These are phyloP conservation scores for Thraustotheca clavata DNA, from an alignment of 352 stramenopile species.

Conservation along the genomic window DNA sequence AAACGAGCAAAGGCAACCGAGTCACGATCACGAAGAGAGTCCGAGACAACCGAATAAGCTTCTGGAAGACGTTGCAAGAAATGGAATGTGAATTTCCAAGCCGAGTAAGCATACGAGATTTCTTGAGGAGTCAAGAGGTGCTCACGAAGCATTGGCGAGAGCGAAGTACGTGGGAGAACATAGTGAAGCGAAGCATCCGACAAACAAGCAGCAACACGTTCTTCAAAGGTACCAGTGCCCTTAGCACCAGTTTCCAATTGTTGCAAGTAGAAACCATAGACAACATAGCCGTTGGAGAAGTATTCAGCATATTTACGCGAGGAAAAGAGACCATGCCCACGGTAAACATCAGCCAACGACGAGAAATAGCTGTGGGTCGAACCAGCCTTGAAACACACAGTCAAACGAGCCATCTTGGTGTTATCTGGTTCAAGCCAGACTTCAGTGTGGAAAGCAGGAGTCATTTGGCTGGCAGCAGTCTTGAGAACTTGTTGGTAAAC, in stretches of 20 bases:
- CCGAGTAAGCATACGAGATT: conserved; percentile 78
- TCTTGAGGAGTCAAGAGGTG: conserved; percentile 64
- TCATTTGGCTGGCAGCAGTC: conserved; percentile 65
- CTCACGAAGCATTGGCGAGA: conserved; percentile 74
- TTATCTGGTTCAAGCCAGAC: conserved; percentile 61
- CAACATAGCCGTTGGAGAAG: conserved; percentile 76
- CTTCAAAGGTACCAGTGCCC: conserved; percentile 50
- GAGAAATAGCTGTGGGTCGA: conserved; percentile 83
- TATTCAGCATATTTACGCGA: conserved; percentile 81
- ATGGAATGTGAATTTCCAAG: conserved; percentile 85
- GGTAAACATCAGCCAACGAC: conserved; percentile 78
- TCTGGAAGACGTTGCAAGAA: conserved; percentile 81
- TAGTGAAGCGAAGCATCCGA: conserved; percentile 76
- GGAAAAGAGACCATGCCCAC: conserved; percentile 72
- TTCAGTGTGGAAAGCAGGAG: conserved; percentile 69
- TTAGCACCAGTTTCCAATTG: conserved; percentile 46
- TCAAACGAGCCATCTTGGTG: conserved; percentile 69
- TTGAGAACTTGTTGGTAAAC: conserved; percentile 77
- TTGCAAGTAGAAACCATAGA: conserved; percentile 81
- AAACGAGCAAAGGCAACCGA: conserved; percentile 63
- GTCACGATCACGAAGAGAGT: conserved; percentile 69
- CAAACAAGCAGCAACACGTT: conserved; percentile 54
- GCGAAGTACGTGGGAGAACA: conserved; percentile 69
- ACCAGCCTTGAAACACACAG: conserved; percentile 65
- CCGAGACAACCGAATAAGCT: conserved; percentile 65